Evolutionary conservation across 176 grass and related monocot genomes (phyloP).

Genomic region (Avena insularis): DNA sequence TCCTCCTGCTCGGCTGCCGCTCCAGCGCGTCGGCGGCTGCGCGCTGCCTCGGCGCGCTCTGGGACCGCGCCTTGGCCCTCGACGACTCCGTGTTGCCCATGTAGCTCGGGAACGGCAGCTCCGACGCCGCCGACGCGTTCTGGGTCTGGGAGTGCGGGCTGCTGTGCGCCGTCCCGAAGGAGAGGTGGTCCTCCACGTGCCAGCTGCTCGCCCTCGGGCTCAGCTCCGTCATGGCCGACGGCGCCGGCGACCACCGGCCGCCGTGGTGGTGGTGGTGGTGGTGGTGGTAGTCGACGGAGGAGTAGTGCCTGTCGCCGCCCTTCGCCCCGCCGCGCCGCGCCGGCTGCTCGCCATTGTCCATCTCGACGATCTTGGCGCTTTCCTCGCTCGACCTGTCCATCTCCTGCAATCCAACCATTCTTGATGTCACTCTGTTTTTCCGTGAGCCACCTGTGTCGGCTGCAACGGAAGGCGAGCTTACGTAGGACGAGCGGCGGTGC

Average conservation of each 20-base stretch:
- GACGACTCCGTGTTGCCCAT: constrained; percentile 88
- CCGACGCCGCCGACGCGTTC: constrained; percentile 1
- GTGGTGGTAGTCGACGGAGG: constrained; percentile 31
- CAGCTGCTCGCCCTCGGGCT: constrained; percentile 61
- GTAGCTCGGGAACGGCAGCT: constrained; percentile 66
- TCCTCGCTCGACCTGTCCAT: constrained; percentile 74
- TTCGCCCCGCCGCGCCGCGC: neutral
- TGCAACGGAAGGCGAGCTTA: constrained; percentile 22
- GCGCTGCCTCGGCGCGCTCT: constrained; percentile 64
- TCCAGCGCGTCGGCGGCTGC: constrained; percentile 54
- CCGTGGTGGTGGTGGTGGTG: constrained; percentile 21
- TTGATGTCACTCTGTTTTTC: neutral
- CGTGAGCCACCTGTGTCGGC: neutral
- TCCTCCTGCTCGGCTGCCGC: constrained; percentile 64
- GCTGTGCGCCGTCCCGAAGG: constrained; percentile 48
- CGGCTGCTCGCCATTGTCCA: constrained; percentile 65
- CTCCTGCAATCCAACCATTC: constrained; percentile 43
- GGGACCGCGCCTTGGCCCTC: constrained; percentile 70
- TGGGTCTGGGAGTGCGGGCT: constrained; percentile 43
- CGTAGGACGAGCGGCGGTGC: constrained; percentile 54
- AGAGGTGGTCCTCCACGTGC: constrained; percentile 59
- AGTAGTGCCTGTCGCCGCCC: neutral
- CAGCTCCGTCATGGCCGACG: constrained; percentile 49
- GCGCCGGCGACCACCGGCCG: constrained; percentile 48
- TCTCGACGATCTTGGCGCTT: constrained; percentile 79